These are phyloP conservation scores for Stramenopiles sp. DNA, from an alignment of 352 stramenopile genomes.

Conservation along the genomic window DNA sequence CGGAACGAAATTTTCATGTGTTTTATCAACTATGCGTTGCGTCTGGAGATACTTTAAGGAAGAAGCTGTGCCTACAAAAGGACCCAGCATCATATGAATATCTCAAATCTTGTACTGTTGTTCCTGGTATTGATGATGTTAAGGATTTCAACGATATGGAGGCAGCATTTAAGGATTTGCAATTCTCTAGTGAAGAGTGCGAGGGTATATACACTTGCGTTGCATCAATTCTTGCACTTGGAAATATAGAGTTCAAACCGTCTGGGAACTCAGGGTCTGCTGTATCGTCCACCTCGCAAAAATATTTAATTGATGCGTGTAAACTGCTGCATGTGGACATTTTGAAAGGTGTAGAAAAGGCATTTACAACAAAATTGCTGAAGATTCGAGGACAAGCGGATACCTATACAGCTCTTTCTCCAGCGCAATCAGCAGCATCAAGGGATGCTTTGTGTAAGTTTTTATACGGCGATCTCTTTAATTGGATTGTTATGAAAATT, in stretches of 20 bases:
- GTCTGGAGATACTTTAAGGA: background rate
- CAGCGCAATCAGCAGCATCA: constrained; percentile 41
- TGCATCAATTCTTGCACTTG: constrained; percentile 85
- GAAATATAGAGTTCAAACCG: constrained; percentile 73
- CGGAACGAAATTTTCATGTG: constrained; percentile 91
- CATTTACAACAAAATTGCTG: background rate
- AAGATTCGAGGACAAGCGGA: background rate
- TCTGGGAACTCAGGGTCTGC: background rate
- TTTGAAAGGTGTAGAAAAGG: background rate
- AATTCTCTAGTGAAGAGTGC: constrained; percentile 61
- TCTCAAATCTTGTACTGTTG: constrained; percentile 57
- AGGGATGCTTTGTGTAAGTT: constrained; percentile 76
- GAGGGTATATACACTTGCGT: constrained; percentile 82
- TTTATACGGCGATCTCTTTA: constrained; percentile 71
- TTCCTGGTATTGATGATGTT: constrained; percentile 69
- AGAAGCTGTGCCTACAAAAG: background rate
- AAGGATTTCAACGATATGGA: constrained; percentile 65
- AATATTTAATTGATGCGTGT: background rate
- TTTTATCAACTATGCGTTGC: constrained; percentile 72
- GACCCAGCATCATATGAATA: background rate
- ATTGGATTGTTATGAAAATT: constrained; percentile 70
- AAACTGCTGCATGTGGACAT: background rate
- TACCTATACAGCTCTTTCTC: background rate
- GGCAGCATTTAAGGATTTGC: constrained; percentile 68
- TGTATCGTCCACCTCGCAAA: background rate